Evolutionary conservation across 1,139 yeast species (phyloP).

Genomic region (Hanseniaspora gamundiae): DNA sequence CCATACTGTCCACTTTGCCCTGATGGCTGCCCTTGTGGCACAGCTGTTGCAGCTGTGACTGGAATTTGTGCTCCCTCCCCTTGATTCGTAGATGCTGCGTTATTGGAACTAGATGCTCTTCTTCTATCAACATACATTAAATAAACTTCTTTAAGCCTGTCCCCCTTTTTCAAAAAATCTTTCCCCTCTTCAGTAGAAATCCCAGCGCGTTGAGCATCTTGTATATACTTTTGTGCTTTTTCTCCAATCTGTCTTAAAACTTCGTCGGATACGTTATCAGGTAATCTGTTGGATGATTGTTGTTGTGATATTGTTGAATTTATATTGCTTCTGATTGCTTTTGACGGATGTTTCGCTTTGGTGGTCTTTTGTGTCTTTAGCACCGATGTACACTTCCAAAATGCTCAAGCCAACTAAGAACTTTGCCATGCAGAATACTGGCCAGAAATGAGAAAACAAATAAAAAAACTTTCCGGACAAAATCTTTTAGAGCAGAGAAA

Average conservation of each 20-base stretch:
- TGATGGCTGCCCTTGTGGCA: slow-evolving; percentile 9
- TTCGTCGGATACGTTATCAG: slow-evolving; percentile 1
- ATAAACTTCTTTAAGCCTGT: not conserved
- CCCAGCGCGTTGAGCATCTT: not conserved
- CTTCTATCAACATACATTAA: not conserved
- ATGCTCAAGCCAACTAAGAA: no score
- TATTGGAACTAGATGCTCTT: not conserved
- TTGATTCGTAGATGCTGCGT: no score
- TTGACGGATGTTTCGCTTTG: not conserved
- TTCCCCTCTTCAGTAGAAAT: not conserved
- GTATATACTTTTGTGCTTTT: slow-evolving; percentile 1
- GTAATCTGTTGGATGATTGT: not conserved
- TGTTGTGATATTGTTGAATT: no score
- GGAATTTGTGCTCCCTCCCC: not conserved
- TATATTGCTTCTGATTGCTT: not conserved
- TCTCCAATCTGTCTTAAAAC: slow-evolving; percentile 1
- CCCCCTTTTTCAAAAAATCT: slow-evolving; percentile 1
- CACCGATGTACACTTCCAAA: no score
- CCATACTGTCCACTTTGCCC: slow-evolving; percentile 11
- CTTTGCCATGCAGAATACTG: no score
- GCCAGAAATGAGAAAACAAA: no score
- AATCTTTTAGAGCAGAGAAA: no score
- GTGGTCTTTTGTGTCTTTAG: no score
- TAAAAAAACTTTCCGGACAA: no score
- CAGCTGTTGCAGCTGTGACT: not conserved